Conservation (phyloP, 2,329 filamentous ascomycete genomes). For the Trichoderma aggressivum region DNA sequence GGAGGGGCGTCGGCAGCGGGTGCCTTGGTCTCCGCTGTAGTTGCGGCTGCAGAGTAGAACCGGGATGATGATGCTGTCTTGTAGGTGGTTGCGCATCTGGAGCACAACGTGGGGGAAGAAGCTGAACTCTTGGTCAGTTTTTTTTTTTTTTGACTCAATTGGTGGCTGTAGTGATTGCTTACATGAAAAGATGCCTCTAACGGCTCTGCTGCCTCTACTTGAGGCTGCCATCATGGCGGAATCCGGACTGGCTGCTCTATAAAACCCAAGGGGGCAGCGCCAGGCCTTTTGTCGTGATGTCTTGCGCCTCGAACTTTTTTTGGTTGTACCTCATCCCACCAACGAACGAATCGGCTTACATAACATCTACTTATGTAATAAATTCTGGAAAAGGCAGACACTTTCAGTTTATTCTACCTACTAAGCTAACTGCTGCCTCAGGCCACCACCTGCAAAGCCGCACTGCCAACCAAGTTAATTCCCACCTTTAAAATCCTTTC, state of each 20-base stretch:
- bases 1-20: conserved; percentile 23
- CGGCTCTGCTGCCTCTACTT: conserved; percentile 53
- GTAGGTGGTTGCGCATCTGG: conserved; percentile 36
- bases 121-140: conserved; percentile 11
- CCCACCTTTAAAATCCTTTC: not conserved
- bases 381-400: not conserved
- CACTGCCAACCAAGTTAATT: not conserved
- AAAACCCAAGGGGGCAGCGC: not conserved
- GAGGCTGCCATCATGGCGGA: conserved; percentile 47
- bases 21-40: conserved; percentile 23
- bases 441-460: conserved; percentile 1
- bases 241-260: conserved; percentile 18
- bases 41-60: conserved; percentile 35
- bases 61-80: conserved; percentile 31
- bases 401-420: no score
- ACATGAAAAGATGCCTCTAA: conserved; percentile 51
- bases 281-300: not conserved
- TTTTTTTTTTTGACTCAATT: conserved; percentile 23
- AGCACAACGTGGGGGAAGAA: conserved; percentile 33
- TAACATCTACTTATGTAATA: not conserved
- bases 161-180: conserved; percentile 25
- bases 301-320: conserved; percentile 29
- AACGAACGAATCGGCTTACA: not conserved
- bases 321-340: conserved; percentile 16
- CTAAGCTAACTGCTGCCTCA: no score